These are phyloP conservation scores for Baffinella frigidus DNA, from an alignment of 208 protist species.

Conservation along the genomic window DNA sequence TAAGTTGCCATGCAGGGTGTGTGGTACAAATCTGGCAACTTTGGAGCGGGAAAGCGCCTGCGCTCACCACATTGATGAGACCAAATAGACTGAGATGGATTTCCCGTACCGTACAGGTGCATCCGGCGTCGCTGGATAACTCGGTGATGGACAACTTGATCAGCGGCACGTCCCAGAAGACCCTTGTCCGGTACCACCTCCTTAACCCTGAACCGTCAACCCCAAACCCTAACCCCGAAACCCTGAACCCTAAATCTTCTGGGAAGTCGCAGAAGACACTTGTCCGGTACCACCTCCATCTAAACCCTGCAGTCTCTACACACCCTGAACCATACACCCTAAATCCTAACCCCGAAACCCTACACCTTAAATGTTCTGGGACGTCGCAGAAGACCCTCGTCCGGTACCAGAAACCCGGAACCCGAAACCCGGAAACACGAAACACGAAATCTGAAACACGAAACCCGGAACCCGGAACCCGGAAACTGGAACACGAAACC, in stretches of 20 bases:
- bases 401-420: neutral
- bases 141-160: neutral
- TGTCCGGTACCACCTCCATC: neutral
- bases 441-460: neutral
- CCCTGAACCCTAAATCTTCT: neutral
- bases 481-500: neutral
- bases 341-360: neutral
- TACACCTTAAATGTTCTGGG: neutral
- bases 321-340: neutral
- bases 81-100: too few species aligned
- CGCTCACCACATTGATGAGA: too few species aligned
- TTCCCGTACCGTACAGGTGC: too few species aligned
- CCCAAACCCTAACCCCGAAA: neutral
- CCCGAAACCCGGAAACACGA: neutral
- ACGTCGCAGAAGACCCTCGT: neutral
- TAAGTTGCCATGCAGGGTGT: too few species aligned
- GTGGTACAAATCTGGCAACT: too few species aligned
- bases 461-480: neutral
- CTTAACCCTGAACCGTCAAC: neutral
- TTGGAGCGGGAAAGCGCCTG: too few species aligned
- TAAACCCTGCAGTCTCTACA: too few species aligned
- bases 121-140: slow-evolving; percentile 5
- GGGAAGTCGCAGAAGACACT: neutral
- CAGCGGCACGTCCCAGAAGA: neutral
- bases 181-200: neutral